Evolutionary conservation across 805 yeast genomes (phyloP).

Genomic region (Candida stauntonica): DNA sequence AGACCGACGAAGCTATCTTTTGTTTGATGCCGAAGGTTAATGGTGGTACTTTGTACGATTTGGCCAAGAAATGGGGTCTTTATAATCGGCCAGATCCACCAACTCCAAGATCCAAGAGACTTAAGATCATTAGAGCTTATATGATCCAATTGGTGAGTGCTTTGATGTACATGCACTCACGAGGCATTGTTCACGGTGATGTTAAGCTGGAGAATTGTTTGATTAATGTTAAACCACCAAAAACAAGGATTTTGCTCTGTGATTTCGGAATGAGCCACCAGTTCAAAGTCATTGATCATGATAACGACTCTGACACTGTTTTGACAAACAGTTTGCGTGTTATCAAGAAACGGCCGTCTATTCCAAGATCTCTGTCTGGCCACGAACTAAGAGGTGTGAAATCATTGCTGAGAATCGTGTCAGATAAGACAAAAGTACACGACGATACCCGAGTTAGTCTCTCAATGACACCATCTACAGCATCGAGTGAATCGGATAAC

Average conservation of each 20-base stretch:
- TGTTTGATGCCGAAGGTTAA: slow-evolving; percentile 64
- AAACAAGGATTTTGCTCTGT: slow-evolving; percentile 50
- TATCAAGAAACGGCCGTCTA: slow-evolving; percentile 27
- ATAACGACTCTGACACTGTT: slow-evolving; percentile 23
- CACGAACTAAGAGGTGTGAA: slow-evolving; percentile 13
- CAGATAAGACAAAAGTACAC: slow-evolving; percentile 27
- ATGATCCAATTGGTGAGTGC: slow-evolving; percentile 56
- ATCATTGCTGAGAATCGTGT: slow-evolving; percentile 24
- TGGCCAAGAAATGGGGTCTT: slow-evolving; percentile 65
- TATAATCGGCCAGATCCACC: slow-evolving; percentile 28
- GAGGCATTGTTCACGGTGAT: slow-evolving; percentile 72
- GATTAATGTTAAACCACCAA: slow-evolving; percentile 43
- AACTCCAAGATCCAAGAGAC: slow-evolving; percentile 32
- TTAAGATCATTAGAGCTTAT: slow-evolving; percentile 33
- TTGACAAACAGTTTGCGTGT: slow-evolving; percentile 24
- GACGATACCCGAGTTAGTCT: slow-evolving; percentile 27
- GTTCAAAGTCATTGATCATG: slow-evolving; percentile 14
- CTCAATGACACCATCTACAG: slow-evolving; percentile 1
- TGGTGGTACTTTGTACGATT: slow-evolving; percentile 80
- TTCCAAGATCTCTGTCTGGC: slow-evolving; percentile 33
- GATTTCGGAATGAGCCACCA: slow-evolving; percentile 82
- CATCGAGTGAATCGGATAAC: slow-evolving; percentile 6
- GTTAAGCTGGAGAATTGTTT: slow-evolving; percentile 70
- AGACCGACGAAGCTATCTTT: slow-evolving; percentile 60
- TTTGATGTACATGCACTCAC: slow-evolving; percentile 54